Evolutionary conservation across 2,329 filamentous ascomycete genomes (phyloP).

Genomic region (Cercospora sp.): DNA sequence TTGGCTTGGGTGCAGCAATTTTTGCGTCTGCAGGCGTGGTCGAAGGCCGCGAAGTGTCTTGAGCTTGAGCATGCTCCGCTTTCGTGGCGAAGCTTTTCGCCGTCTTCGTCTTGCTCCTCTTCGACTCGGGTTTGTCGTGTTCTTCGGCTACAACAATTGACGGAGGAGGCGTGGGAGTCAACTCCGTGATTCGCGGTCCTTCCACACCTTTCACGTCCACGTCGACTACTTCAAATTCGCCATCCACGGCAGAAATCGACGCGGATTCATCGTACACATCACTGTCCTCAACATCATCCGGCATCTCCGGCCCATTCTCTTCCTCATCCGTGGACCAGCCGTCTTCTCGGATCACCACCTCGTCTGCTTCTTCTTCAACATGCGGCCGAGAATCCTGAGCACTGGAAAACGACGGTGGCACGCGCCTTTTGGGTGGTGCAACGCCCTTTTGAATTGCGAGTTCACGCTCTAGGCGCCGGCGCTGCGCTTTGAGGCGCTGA

Average conservation of each 20-base stretch:
- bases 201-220: neutral
- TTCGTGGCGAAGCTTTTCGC: neutral
- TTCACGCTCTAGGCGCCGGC: constrained; percentile 13
- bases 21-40: neutral
- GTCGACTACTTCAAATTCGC: neutral
- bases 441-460: constrained; percentile 1
- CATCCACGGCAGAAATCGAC: neutral
- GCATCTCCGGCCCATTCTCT: neutral
- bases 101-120: neutral
- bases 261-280: neutral
- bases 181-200: neutral
- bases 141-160: neutral
- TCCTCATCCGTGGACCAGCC: constrained; percentile 16
- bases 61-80: neutral
- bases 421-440: neutral
- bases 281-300: constrained; percentile 6
- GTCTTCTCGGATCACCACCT: constrained; percentile 17
- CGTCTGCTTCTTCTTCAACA: constrained; percentile 10
- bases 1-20: neutral
- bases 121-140: neutral
- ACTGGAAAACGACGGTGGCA: neutral
- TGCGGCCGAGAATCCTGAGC: neutral
- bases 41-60: neutral
- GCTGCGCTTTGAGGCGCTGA: constrained; percentile 17
- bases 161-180: neutral